Base-by-base conservation (phyloP, 1,284 basidiomycete species). In the Puccinia hordei region DNA sequence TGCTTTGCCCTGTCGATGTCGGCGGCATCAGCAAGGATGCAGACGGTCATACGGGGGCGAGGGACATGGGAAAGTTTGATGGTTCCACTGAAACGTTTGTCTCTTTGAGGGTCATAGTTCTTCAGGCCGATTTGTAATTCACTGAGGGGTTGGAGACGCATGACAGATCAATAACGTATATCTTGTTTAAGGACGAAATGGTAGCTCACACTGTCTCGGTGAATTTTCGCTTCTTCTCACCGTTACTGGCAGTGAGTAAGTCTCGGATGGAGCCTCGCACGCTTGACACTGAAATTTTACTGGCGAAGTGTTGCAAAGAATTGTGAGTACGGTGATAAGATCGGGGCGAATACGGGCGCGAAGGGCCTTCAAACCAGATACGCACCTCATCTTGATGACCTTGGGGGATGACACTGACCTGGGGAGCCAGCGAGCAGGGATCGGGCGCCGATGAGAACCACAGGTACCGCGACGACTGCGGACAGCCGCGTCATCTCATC, bases 1-100 rank as follows among this genome's bases (percentile, higher is more conserved):
- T 95, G 92, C 90, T 98, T 98, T 81, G 95, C 95, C 86, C 94
- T 93, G 88, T 99, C 96, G 87, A 99, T 97, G 88, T 99, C 97
- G 86, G 92, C 92, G 72, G 95, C 96, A 88, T 99, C 96, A 83
- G 95, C 96, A 84, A 99, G 92, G 90, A 99, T 98, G 90, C 96
- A 98, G 86, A 99, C 92, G 85, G 93, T 93, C 96, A 99, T 98
- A 88, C 96, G 93, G 81, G 96, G 96, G 84, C 96, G 94, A 85
- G 97, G 97, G 83, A 98, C 90, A 87, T 97, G 91, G 85, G 96
- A 96, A 81, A 99, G 91, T 89, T 93, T 94, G 83, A 61, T 82
- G 66, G 84, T 84, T 82, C 83, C 83, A 75, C 69, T 65, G 85
- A 86, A 85, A 84, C 86, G 86, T 86, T 87, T 87, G 85, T 87